Evolutionary conservation across 2,329 filamentous ascomycete genomes (phyloP), one percentile per base, ranked within the genome.

Genomic region (Cladosporium oxysporum): DNA sequence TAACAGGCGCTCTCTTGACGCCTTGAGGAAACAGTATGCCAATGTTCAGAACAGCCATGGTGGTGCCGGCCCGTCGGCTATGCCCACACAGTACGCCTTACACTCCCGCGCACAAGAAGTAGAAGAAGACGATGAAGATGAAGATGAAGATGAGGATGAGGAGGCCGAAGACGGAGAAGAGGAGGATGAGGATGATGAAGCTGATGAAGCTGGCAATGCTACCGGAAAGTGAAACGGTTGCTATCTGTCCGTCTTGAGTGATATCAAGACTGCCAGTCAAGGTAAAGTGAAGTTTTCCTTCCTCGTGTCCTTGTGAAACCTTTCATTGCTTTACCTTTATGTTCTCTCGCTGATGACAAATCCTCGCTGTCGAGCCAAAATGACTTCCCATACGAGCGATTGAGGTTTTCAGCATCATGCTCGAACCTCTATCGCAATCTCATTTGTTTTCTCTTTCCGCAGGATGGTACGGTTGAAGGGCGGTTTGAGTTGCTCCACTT

Each of bases 61-160:
- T 8, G 10, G 37, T 12, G 37, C 41, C 16, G 23, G 23, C 2
- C 23, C 37, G 7, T 29, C 49, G 52, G 23, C 14, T 12, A 18
- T 8, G n/a, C 5, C 1, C 10, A 8, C 35, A 5, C 5, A 47
- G 7, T 23, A 14, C 29, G 33, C 21, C 33, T 44, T 37, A 7
- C 21, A 7, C 21, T 52, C 12, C 5, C 49, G 16, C 4, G 1
- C 2, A 14, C 23, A 26, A 26, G n/a, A n/a, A 28, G 28, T 4
- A 4, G 50, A 16, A 4, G 50, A 16, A 57, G 10, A 58, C 44
- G 12, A 67, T 67, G n/a, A 57, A 2, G 52, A 57, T 68, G 64
- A 59, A 70, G 74, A 79, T 37, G 31, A 47, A 5, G 35, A 26
- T 26, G 35, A 44, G 18, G 57, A 44, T 3, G 35, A 28, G 11